Evolutionary conservation across 2,329 filamentous ascomycete species (phyloP).

Genomic region (Apiospora malaysiana): DNA sequence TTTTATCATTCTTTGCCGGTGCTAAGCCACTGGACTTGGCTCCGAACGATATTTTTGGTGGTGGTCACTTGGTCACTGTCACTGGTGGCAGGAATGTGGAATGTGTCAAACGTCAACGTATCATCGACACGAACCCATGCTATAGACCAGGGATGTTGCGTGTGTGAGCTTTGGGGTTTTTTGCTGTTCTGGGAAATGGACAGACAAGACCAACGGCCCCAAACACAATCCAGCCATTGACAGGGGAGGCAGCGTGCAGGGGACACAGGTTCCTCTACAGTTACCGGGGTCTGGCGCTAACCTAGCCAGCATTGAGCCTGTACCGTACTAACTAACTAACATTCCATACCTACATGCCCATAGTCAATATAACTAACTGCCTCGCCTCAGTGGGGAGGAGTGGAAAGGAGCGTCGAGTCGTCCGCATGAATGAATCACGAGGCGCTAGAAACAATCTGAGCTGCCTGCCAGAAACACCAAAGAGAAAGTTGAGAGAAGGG

Average conservation of each 20-base stretch:
- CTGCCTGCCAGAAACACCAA: neutral
- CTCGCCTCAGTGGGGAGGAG: neutral
- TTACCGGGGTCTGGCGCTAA: constrained; percentile 11
- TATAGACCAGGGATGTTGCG: neutral
- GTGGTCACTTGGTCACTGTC: too few relatives aligned
- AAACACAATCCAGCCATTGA: neutral
- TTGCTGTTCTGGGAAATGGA: constrained; percentile 17
- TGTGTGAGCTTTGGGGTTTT: neutral
- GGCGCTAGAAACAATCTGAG: neutral
- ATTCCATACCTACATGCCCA: too few relatives aligned
- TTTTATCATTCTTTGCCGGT: neutral
- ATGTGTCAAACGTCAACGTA: constrained; percentile 1
- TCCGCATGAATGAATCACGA: neutral
- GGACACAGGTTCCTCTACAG: constrained; percentile 3
- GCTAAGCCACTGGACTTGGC: neutral
- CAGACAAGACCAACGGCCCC: neutral
- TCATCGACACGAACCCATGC: constrained; percentile 7
- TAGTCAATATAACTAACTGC: constrained; percentile 16
- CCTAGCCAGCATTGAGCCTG: too few relatives aligned
- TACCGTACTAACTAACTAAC: too few relatives aligned
- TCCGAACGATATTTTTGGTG: too few relatives aligned
- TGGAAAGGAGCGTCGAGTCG: neutral
- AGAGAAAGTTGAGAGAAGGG: neutral
- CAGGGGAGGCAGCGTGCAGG: neutral
- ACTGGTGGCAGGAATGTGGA: neutral